These are phyloP conservation scores for Linderniella brevidens DNA, from an alignment of 257 asterid genomes.

Conservation along the genomic window DNA sequence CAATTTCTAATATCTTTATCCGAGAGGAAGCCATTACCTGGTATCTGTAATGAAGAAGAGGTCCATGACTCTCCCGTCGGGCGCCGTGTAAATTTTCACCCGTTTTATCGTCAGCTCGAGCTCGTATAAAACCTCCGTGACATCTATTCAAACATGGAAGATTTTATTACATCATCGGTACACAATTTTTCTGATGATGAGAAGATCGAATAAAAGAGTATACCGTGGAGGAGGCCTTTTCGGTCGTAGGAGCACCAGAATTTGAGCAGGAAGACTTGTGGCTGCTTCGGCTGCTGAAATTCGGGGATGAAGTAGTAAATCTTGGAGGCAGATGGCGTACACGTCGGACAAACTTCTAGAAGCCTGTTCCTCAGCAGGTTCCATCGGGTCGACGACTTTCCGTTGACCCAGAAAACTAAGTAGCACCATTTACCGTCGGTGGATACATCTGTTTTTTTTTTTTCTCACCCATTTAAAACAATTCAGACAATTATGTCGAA, in stretches of 20 bases:
- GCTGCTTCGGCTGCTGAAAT: constrained; percentile 43
- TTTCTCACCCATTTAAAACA: background rate
- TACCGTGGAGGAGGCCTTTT: constrained; percentile 61
- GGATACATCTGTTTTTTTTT: constrained; percentile 30
- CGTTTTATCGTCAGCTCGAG: constrained; percentile 54
- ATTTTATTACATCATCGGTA: too few species aligned
- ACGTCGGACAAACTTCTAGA: constrained; percentile 59
- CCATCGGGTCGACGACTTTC: constrained; percentile 39
- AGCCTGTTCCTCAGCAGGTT: constrained; percentile 43
- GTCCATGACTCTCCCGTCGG: constrained; percentile 68
- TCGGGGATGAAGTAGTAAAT: constrained; percentile 46
- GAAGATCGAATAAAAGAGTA: background rate
- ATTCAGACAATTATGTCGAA: background rate
- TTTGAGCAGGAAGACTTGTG: constrained; percentile 36
- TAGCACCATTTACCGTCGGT: constrained; percentile 87
- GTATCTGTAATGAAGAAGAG: constrained; percentile 55
- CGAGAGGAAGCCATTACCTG: constrained; percentile 23
- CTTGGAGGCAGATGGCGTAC: constrained; percentile 38
- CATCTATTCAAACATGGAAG: constrained; percentile 22
- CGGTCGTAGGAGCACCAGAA: constrained; percentile 50
- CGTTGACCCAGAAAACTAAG: constrained; percentile 58
- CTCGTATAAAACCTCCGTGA: constrained; percentile 53
- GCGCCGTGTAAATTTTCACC: constrained; percentile 50
- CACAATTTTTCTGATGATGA: too few species aligned
- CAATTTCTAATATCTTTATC: too few species aligned